Base-by-base conservation (phyloP, 23 red algal genomes). In the Gracilaria domingensis region DNA sequence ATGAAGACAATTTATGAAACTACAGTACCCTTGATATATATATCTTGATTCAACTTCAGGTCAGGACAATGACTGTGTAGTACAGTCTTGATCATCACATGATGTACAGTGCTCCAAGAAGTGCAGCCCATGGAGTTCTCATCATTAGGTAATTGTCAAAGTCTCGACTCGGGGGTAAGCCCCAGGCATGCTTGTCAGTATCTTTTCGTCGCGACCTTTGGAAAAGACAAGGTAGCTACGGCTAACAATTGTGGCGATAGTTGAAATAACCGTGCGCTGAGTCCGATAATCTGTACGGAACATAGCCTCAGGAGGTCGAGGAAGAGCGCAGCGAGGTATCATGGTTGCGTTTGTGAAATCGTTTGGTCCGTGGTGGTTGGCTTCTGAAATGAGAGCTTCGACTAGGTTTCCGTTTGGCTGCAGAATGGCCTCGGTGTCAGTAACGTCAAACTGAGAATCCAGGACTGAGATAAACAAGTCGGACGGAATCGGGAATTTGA, bases 321-420 rank as follows among this genome's bases (percentile, higher is more conserved):
- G 36, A 75, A 75, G 18, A 1, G 69, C 35, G 39, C 69, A 75
- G 35, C 69, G 69, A 5, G 69, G 18, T 20, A 44, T 47, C 69
- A 75, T 75, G 35, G 36, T 45, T 45, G 69, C 35, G 14, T 75
- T 75, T 3, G 69, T 75, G 69, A 75, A 75, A 44, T 75, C 69
- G n/a, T 75, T 75, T 11, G 69, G 69, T 23, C 37, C 69, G 29
- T 45, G 45, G 45, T 75, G 69, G n/a, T 75, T 75, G 2, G 69
- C 69, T 11, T 75, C 69, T 0, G 69, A 75, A 75, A 75, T 45
- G 4, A 40, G 69, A 47, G 39, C 69, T 40, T 75, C 37, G 2
- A 75, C 35, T 7, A 75, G 29, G 69, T 75, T 75, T 0, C 69
- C 69, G 69, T 47, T 75, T 44, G 69, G 69, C 35, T 75, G 69